Base-by-base conservation (phyloP, 2,329 filamentous ascomycete genomes). In the Paecilomyces variotii region DNA sequence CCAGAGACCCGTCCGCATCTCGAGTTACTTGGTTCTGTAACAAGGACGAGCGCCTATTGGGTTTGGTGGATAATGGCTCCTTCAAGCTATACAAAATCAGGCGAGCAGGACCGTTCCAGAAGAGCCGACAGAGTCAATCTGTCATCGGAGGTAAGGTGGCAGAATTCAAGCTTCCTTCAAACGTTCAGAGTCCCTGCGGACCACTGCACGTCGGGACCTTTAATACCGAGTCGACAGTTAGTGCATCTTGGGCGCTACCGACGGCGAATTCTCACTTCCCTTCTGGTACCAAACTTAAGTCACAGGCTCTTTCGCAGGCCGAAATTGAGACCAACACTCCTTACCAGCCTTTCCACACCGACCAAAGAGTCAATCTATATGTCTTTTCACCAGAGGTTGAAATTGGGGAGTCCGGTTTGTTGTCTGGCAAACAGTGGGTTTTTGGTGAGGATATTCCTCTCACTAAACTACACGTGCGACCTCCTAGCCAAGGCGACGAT, bases 291-390 rank as follows among this genome's bases (percentile, higher is more conserved):
- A 63, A 70, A 68, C 55, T 67, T 63, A 65, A 78, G 76, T 67
- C 76, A 72, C 67, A 82, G 78, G 71, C 88, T 79, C 73, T 89
- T 76, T 71, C 88, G 77, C 70, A 92, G 84, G 91, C 90, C 4
- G 92, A 97, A 77, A 95, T 96, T 63, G 94, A 99, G 70, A 96
- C 93, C 1, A 97, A 93, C 68, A 89, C 92, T 3, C 91, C 93
- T 1, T 97, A 96, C 67, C 92, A 96, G 68, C 93, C 94, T 0
- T 97, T 97, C 77, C 93, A 97, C 71, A 94, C 92, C 0, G 92
- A 97, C 68, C 84, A 86, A 57, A 85, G 93, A 2, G 89, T 97
- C 52, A 84, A 82, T n/a, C 79, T 97, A 28, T 89, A 86, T 64
- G 82, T 91, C 50, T 89, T 87, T 68, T 74, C 69, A 66, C 56